A percentile compares a stretch with the other conserved stretches of the same genome.
Conservation (phyloP, 306 rosid genomes). For the Cucumis sativus region DNA sequence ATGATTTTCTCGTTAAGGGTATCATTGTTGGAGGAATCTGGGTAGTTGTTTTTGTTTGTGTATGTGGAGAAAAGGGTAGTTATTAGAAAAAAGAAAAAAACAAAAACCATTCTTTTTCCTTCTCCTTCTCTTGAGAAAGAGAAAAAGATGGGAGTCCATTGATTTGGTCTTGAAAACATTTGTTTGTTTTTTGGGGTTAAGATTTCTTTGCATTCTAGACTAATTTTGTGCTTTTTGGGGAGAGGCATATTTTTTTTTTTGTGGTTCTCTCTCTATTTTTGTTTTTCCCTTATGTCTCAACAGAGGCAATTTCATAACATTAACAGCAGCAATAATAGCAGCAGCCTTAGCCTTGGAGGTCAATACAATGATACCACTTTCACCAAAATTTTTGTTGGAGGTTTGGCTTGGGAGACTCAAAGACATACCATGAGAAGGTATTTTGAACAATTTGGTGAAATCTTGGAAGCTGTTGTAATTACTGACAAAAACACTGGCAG, state of each 20-base stretch:
- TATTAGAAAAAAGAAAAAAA: background rate
- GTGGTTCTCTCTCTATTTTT: background rate
- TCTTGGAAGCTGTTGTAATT: slow-evolving; percentile 91
- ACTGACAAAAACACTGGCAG: slow-evolving; percentile 86
- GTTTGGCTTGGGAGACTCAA: slow-evolving; percentile 97
- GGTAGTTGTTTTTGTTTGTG: slow-evolving; percentile 22
- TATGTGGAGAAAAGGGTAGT: slow-evolving; percentile 23
- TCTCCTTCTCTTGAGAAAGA: background rate
- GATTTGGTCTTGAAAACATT: background rate
- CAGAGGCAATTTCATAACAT: slow-evolving; percentile 50
- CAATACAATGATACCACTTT: slow-evolving; percentile 59
- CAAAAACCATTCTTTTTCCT: background rate
- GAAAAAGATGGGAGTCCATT: slow-evolving; percentile 26
- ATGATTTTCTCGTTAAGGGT: slow-evolving; percentile 52
- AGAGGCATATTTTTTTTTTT: background rate
- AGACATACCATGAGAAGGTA: slow-evolving; percentile 79
- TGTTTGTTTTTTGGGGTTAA: background rate
- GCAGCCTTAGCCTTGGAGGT: slow-evolving; percentile 20
- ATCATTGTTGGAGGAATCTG: slow-evolving; percentile 50
- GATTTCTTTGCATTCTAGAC: background rate
- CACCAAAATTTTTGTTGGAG: slow-evolving; percentile 92
- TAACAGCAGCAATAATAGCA: background rate
- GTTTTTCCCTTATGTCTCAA: slow-evolving; percentile 42
- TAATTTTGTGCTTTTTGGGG: background rate
- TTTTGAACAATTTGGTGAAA: slow-evolving; percentile 93